Percentiles rank a stretch among this genome's conserved stretches.
Evolutionary conservation across 2,329 filamentous ascomycete species (phyloP).

Genomic region (Colletotrichum tropicicola): DNA sequence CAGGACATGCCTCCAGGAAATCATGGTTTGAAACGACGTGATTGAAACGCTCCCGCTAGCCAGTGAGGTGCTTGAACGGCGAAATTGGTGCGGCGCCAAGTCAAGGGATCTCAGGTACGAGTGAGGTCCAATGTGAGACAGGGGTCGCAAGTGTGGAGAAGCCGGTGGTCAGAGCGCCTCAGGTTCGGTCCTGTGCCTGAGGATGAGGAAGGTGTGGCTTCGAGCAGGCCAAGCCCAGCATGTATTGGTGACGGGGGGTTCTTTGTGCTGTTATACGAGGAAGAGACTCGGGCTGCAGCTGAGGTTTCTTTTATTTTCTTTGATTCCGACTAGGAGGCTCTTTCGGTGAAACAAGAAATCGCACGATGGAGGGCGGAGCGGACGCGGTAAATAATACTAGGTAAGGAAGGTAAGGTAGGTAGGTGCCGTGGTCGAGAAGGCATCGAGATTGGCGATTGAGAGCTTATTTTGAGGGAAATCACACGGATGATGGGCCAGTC

Average conservation of each 20-base stretch:
- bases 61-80: constrained; percentile 24
- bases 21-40: constrained; percentile 25
- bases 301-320: too few species aligned
- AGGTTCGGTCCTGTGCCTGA: too few species aligned
- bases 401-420: too few species aligned
- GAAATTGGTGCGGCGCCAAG: constrained; percentile 13
- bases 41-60: constrained; percentile 24
- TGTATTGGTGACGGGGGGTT: too few species aligned
- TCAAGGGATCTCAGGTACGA: constrained; percentile 16
- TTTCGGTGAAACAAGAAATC: too few species aligned
- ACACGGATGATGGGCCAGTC: background rate
- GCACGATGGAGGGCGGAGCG: too few species aligned
- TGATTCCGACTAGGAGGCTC: too few species aligned
- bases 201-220: too few species aligned
- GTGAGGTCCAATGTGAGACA: constrained; percentile 21
- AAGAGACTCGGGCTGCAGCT: too few species aligned
- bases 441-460: background rate
- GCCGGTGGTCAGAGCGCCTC: background rate
- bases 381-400: too few species aligned
- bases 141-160: constrained; percentile 15
- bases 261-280: too few species aligned
- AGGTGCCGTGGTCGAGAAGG: background rate
- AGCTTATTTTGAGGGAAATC: background rate
- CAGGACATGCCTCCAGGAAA: constrained; percentile 11
- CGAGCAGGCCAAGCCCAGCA: too few species aligned